phyloP scores from a whole-genome alignment of 768 basidiomycete species.

The Leccinum truebloodii region DNA sequence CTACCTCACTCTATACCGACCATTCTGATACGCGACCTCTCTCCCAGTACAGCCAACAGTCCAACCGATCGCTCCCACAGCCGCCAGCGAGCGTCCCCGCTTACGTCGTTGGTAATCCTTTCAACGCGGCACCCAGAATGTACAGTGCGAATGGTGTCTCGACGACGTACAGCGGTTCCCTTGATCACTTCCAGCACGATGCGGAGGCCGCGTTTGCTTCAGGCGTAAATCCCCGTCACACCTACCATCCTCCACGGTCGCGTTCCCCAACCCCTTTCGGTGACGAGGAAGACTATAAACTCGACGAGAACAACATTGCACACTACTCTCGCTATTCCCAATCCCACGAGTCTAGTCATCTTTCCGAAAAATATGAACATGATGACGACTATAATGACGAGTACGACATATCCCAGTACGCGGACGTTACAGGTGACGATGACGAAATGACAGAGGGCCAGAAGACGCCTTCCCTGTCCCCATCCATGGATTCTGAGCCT shows the following conservation, averaged over 20 bases:
- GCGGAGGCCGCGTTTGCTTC: constrained; percentile 72
- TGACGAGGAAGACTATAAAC: constrained; percentile 71
- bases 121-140: constrained; percentile 18
- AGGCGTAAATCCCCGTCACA: constrained; percentile 51
- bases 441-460: constrained; percentile 25
- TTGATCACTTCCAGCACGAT: constrained; percentile 66
- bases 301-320: constrained; percentile 54
- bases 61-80: constrained; percentile 31
- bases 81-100: constrained; percentile 16
- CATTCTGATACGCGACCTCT: constrained; percentile 29
- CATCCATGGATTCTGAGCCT: constrained; percentile 46
- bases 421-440: constrained; percentile 24
- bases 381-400: constrained; percentile 22
- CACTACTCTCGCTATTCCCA: constrained; percentile 51
- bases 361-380: constrained; percentile 26
- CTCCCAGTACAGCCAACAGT: constrained; percentile 39
- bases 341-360: constrained; percentile 11
- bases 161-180: constrained; percentile 31
- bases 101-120: constrained; percentile 27
- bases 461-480: constrained; percentile 26
- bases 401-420: constrained; percentile 36
- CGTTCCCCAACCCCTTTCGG: constrained; percentile 76
- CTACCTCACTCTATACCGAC: constrained; percentile 27
- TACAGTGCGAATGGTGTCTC: constrained; percentile 30
- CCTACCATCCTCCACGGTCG: constrained; percentile 56